Base-by-base conservation (phyloP, 148 eudicot genomes). In the Chenopodium suecicum region DNA sequence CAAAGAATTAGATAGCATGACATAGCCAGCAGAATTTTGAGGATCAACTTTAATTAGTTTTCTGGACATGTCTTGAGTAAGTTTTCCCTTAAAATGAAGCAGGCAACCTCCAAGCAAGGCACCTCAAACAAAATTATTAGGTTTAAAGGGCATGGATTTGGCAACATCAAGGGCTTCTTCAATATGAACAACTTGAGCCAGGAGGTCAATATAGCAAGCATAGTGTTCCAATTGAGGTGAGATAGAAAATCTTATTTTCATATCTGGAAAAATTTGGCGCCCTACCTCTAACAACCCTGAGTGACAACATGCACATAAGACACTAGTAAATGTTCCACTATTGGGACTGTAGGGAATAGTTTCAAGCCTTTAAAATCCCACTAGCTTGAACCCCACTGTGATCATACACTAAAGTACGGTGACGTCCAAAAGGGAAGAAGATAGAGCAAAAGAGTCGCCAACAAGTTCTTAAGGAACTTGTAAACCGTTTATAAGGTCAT, bases 91-190 rank as follows among this genome's bases (percentile, higher is more conserved):
- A 66, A 88, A 88, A 75, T 94, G 98, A 80, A 87, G 91, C 76
- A 88, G 81, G 79, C 97, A 94, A 66, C 98, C 98, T n/a, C 90
- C 81, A 84, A 94, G 93, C 82, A 94, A 80, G 75, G 98, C 88
- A 12, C 97, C 97, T 92, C 94, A 94, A 34, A 92, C 92, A 84
- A 88, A 90, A 60, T 84, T 84, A 83, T 92, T 94, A 5, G 94
- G 94, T 69, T 91, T 81, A 77, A 86, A 90, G 37, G 97, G 97
- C 94, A 92, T 92, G 58, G 91, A 80, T 70, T 71, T 83, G 56
- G 87, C 91, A 47, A 90, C 91, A 60, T 85, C 85, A 80, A 94
- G 80, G 64, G 97, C 98, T 86, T 94, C 98, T 67, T 94, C 92
- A 27, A 94, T 82, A 64, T 62, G 75, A 56, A 97, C 98, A 75